These are phyloP conservation scores for Fusarium sp. DNA, from an alignment of 2,329 filamentous ascomycete genomes.

Conservation along the genomic window DNA sequence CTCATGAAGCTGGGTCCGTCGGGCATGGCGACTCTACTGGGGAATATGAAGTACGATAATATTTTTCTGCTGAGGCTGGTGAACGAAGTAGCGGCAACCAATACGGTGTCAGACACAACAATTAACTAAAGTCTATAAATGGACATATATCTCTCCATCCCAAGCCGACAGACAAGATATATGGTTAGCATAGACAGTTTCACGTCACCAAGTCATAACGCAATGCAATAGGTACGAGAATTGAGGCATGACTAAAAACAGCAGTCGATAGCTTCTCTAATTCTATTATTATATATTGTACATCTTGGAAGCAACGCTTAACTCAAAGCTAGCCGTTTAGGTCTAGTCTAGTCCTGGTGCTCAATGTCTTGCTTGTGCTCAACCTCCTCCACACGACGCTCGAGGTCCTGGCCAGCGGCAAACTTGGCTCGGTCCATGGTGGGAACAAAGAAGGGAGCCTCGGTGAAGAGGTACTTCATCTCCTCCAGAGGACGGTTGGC, in stretches of 20 bases:
- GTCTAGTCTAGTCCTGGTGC: background rate
- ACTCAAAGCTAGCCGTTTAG: background rate
- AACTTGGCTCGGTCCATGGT: conserved; percentile 61
- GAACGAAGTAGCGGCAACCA: background rate
- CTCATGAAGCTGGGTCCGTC: background rate
- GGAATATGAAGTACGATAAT: conserved; percentile 1
- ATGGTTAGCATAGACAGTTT: too few species aligned
- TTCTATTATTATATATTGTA: background rate
- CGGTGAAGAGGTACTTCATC: conserved; percentile 74
- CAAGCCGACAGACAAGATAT: too few species aligned
- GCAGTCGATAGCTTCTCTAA: background rate
- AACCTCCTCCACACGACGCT: conserved; percentile 67
- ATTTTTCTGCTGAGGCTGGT: background rate
- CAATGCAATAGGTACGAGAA: too few species aligned
- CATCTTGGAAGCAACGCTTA: background rate
- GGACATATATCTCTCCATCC: too few species aligned
- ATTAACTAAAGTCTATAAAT: too few species aligned
- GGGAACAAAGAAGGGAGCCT: conserved; percentile 71
- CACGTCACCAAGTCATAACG: too few species aligned
- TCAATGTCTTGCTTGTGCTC: conserved; percentile 58
- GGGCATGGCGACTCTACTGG: background rate
- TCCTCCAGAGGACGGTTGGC: conserved; percentile 72
- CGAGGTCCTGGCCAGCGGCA: conserved; percentile 58
- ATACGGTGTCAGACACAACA: too few species aligned
- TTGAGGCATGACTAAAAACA: background rate